Base-by-base conservation (phyloP, 164 flowering plant species). In the Annona squamosa region DNA sequence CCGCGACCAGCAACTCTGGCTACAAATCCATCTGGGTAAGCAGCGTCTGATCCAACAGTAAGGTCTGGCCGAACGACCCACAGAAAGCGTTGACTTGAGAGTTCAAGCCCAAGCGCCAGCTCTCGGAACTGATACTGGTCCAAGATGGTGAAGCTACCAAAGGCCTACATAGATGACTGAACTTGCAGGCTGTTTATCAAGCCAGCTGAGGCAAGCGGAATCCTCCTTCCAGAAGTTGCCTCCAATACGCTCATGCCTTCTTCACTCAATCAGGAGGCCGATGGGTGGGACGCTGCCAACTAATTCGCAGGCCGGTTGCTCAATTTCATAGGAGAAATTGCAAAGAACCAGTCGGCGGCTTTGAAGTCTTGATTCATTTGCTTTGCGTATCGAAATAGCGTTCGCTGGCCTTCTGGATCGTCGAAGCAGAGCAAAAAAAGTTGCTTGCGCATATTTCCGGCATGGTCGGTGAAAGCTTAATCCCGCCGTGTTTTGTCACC, bases 381-480 rank as follows among this genome's bases (percentile, higher is more conserved):
- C 37, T 26, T 26, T 26, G 37, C 37, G 37, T 26, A 26, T 26
- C 37, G 37, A 26, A 26, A 26, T 1, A 26, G 37, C 37, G 37
- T 26, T 26, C 37, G 37, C 37, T 26, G 37, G 5, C 83, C 76
- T 7, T 71, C 77, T 0, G 42, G n/a, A 71, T 69, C 67, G 0
- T 69, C 74, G 1, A 74, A 4, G 68, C 73, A 46, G 45, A 67
- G 17, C 84, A 84, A 3, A 44, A n/a, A 26, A 9, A 26, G 37
- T 26, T 79, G 46, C 19, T 67, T 59, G 37, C 18, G 5, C 64
- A 73, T 17, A 84, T 71, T 10, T 61, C 57, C 0, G 85, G 81
- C 80, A 77, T 80, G 12, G 52, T 67, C 37, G 79, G 75, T n/a
- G 73, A 74, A 2, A 79, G 68, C n/a, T 72, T 74, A 48, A 81